Base-by-base conservation (phyloP, 768 basidiomycete genomes). In the Tricholoma terreum region DNA sequence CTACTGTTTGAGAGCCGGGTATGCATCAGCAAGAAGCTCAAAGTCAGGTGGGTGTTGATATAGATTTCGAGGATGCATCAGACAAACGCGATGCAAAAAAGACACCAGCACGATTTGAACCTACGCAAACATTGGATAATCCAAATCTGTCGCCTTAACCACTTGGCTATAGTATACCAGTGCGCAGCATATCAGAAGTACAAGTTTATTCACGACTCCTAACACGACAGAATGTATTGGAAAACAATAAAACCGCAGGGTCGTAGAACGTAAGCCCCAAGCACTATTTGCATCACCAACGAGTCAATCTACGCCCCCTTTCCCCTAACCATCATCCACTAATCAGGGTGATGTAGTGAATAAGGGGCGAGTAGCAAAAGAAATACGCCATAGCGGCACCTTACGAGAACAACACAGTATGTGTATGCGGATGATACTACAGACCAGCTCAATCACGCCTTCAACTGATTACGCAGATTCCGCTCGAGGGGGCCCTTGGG, bases 91-190 rank as follows among this genome's bases (percentile, higher is more conserved):
- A n/a, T n/a, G n/a, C n/a, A n/a, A n/a, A n/a, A n/a, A n/a, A n/a
- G 77, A 79, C 77, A 75, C 77, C 78, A 80, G 78, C 78, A 80
- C 77, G 77, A 78, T 75, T 79, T 69, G 78, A 79, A 79, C 77
- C 78, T 80, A 73, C 78, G 79, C 79, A 69, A 67, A 68, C 68
- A 56, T 0, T 50, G 35, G 15, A 27, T 8, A 50, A 56, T 83
- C 83, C 82, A 81, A 84, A 83, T 84, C 84, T 84, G 82, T 84
- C 84, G 83, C 84, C 81, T 78, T 84, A 84, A 84, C 83, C 84
- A 84, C 84, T 85, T 84, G 81, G 84, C 83, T 84, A 85, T 84
- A 81, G 82, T n/a, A n/a, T n/a, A n/a, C n/a, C n/a, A n/a, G n/a
- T n/a, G n/a, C n/a, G n/a, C n/a, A n/a, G n/a, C n/a, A n/a, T n/a